Evolutionary conservation across 139 green algal species (phyloP).

Genomic region (Klebsormidium nitens): DNA sequence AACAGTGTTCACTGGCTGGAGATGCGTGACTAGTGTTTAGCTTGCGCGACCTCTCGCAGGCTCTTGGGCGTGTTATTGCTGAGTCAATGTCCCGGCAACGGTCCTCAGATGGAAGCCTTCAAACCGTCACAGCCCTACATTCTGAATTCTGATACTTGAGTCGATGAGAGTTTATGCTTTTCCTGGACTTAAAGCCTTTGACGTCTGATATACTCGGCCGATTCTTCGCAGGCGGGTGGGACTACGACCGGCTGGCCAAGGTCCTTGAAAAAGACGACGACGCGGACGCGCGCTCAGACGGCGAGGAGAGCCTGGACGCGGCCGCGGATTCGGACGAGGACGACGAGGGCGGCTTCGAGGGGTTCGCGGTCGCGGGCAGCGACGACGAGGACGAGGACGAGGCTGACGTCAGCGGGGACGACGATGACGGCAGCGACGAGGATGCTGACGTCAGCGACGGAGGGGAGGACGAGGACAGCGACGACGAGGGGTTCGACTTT

Average conservation of each 20-base stretch:
- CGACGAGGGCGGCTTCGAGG: not conserved
- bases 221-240: not conserved
- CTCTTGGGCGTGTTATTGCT: too few relatives aligned
- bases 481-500: conserved; percentile 1
- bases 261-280: conserved; percentile 4
- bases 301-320: not conserved
- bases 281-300: conserved; percentile 4
- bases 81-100: too few relatives aligned
- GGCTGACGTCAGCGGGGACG: not conserved
- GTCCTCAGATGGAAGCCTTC: too few relatives aligned
- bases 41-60: too few relatives aligned
- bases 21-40: too few relatives aligned
- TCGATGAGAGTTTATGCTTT: not conserved
- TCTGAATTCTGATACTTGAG: not conserved
- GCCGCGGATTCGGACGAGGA: not conserved
- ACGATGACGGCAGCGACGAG: conserved; percentile 11
- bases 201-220: not conserved
- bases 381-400: conserved; percentile 26
- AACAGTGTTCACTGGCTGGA: too few relatives aligned
- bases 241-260: not conserved
- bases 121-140: not conserved
- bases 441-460: conserved; percentile 19
- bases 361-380: not conserved
- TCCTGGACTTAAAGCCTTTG: not conserved
- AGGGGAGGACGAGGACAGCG: conserved; percentile 16